phyloP scores from a whole-genome alignment of 2,329 filamentous ascomycete species.

The Pyrenochaeta sp. region DNA sequence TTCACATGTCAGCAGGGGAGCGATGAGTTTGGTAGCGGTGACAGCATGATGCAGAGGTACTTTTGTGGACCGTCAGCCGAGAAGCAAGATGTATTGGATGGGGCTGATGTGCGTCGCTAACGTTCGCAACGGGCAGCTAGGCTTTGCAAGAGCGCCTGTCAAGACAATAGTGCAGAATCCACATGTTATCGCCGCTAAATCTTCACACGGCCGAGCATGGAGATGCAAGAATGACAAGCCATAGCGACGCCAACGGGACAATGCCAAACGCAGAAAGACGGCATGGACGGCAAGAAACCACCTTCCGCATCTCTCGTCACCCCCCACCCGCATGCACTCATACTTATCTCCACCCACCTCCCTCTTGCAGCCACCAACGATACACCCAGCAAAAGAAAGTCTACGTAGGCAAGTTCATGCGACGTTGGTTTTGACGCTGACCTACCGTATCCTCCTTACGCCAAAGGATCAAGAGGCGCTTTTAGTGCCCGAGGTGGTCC shows the following conservation, averaged over 20 bases:
- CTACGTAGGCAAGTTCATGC: slow-evolving; percentile 9
- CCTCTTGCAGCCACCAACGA: slow-evolving; percentile 15
- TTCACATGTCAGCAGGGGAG: slow-evolving; percentile 26
- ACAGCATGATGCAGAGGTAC: slow-evolving; percentile 13
- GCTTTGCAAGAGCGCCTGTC: slow-evolving; percentile 9
- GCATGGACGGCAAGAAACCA: slow-evolving; percentile 15
- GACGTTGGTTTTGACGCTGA: slow-evolving; percentile 30
- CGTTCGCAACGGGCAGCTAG: slow-evolving; percentile 11
- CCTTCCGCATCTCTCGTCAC: slow-evolving; percentile 6
- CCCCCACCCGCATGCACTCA: slow-evolving; percentile 6
- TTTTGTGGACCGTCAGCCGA: slow-evolving; percentile 10
- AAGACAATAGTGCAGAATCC: slow-evolving; percentile 2
- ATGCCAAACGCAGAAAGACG: slow-evolving; percentile 11
- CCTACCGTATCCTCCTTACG: slow-evolving; percentile 28
- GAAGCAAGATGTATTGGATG: slow-evolving; percentile 22
- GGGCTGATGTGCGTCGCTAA: slow-evolving; percentile 11
- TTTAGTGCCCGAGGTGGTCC: slow-evolving; percentile 37
- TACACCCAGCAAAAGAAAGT: slow-evolving; percentile 11
- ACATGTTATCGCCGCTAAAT: slow-evolving; percentile 7
- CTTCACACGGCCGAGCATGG: slow-evolving; percentile 5
- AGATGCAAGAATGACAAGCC: slow-evolving; percentile 12
- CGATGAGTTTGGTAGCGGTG: slow-evolving; percentile 14
- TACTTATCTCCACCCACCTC: slow-evolving; percentile 18
- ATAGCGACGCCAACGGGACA: slow-evolving; percentile 11
- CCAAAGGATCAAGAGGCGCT: slow-evolving; percentile 43